Evolutionary conservation across 768 basidiomycete species (phyloP).

Genomic region (Melanogaster broomeanus): DNA sequence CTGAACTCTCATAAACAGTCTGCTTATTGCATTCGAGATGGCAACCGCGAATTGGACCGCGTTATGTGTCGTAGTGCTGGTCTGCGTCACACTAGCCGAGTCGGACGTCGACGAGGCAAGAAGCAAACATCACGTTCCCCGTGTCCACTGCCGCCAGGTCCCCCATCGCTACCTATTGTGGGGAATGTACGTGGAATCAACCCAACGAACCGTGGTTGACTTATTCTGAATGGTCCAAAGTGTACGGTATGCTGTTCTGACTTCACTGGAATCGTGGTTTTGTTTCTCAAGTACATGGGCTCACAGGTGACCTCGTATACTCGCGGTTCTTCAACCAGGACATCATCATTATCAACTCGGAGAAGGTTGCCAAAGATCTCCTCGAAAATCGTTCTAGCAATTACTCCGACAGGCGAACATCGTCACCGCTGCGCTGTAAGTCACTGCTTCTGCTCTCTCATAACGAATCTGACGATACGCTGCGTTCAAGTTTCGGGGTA

Average conservation of each 20-base stretch:
- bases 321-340: conserved; percentile 11
- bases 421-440: conserved; percentile 14
- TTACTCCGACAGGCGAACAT: conserved; percentile 19
- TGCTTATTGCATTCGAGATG: neutral
- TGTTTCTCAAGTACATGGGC: neutral
- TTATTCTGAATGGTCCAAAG: conserved; percentile 13
- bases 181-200: conserved; percentile 15
- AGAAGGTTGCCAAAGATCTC: conserved; percentile 10
- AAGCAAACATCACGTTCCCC: neutral
- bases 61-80: neutral
- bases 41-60: neutral
- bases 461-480: neutral
- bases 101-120: neutral
- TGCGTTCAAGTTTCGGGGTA: conserved; percentile 11
- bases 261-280: no score
- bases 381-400: conserved; percentile 19
- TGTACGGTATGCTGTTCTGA: conserved; percentile 7
- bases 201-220: conserved; percentile 11
- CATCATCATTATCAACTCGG: conserved; percentile 14
- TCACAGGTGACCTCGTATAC: conserved; percentile 15
- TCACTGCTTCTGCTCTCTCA: neutral
- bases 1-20: neutral
- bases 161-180: conserved; percentile 12
- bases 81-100: neutral
- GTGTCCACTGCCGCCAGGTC: conserved; percentile 11